A percentile compares a stretch with the other conserved stretches of the same genome.
Conservation (phyloP, 306 rosid genomes). For the Lithocarpus polystachyus region DNA sequence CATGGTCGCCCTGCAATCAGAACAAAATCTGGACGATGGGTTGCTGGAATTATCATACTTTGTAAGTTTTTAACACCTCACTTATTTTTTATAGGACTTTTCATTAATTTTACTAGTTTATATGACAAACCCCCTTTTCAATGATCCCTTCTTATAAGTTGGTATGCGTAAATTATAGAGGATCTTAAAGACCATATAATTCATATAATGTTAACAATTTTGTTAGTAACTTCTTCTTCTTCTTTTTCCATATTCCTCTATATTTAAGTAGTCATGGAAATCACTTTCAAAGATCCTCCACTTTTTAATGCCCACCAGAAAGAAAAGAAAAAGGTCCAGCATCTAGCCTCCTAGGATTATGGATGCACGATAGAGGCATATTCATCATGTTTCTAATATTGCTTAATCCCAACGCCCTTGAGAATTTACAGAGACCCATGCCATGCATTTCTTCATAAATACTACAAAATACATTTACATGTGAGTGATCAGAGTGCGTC, state of each 20-base stretch:
- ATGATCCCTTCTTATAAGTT: no score
- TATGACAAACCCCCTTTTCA: not conserved
- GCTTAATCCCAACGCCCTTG: conserved; percentile 4
- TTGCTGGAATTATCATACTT: conserved; percentile 83
- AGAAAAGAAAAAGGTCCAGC: not conserved
- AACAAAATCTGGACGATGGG: conserved; percentile 83
- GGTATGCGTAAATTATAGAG: not conserved
- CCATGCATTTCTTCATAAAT: not conserved
- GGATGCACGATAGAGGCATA: conserved; percentile 9
- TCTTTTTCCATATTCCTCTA: no score
- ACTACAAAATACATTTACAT: not conserved
- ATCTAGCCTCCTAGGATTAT: not conserved
- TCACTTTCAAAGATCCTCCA: conserved; percentile 2
- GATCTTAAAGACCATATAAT: not conserved
- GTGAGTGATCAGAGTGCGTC: not conserved
- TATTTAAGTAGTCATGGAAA: not conserved
- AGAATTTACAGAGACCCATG: not conserved
- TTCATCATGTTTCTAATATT: not conserved
- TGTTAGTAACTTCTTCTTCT: no score
- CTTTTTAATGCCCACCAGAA: not conserved
- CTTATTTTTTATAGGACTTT: not conserved
- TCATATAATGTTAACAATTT: not conserved
- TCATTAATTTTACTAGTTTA: not conserved
- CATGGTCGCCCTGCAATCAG: conserved; percentile 81
- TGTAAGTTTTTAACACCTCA: conserved; percentile 41